Base-by-base conservation (phyloP, 1,139 yeast species). In the Wickerhamomyces sp. region DNA sequence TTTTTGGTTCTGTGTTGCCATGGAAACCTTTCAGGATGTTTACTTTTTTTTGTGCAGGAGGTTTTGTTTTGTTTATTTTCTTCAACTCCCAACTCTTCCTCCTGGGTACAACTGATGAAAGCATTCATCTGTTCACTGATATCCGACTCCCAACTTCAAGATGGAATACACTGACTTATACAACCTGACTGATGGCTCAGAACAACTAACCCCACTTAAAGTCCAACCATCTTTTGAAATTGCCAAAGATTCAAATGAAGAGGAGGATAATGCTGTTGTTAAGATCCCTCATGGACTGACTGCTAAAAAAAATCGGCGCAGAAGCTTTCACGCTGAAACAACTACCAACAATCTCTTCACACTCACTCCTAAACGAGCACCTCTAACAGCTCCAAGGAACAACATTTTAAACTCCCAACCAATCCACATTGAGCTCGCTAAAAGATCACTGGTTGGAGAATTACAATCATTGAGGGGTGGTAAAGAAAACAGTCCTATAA, bases 251-350 rank as follows among this genome's bases (percentile, higher is more conserved):
- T 10, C 23, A 7, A 40, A 41, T 18, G 56, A 50, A 7, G 48
- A 41, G 10, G 50, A 44, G 3, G 49, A 47, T 5, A 54, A 52
- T n/a, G 41, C 44, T 11, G 45, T 63, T 42, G 59, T 56, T 26
- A 68, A 65, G 47, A 75, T 74, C 45, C 76, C 79, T 1, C 81
- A 76, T 53, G 81, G 81, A 0, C 58, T 76, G 36, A 71, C 75
- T 26, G 71, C 72, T 37, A 59, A 58, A 45, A 50, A 59, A 49
- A 66, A 66, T 43, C 69, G 69, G 47, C 62, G 62, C 39, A 62
- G 61, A 45, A 54, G 62, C 47, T 41, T 52, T 55, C 55, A 60
- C 49, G 43, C 49, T 14, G 46, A 41, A 7, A 7, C 38, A 10
- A 13, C 37, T n/a, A 42, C 34, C 13, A 13, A 33, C 2, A 32